These are phyloP conservation scores for Santalum album DNA, from an alignment of 164 flowering plant genomes.

Conservation along the genomic window DNA sequence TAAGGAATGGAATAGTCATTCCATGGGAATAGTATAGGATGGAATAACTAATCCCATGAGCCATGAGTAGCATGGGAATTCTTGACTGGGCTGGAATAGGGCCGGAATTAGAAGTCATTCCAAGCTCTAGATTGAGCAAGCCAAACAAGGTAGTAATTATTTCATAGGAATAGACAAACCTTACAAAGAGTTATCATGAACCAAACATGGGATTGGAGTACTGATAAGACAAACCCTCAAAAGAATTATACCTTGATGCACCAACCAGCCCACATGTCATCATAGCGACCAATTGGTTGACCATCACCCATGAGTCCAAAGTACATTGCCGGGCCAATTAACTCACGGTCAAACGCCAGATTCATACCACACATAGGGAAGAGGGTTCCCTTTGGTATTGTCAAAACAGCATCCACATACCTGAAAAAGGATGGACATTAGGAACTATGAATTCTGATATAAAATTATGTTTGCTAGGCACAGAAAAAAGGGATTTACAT, in stretches of 20 bases:
- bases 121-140: too few relatives aligned
- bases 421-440: background rate
- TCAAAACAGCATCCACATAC: slow-evolving; percentile 25
- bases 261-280: slow-evolving; percentile 24
- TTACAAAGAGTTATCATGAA: background rate
- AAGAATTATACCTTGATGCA: slow-evolving; percentile 14
- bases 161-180: background rate
- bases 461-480: background rate
- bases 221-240: background rate
- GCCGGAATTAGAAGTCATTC: too few relatives aligned
- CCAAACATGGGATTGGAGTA: background rate
- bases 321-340: slow-evolving; percentile 24
- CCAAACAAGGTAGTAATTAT: too few relatives aligned
- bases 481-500: too few relatives aligned
- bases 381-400: slow-evolving; percentile 17
- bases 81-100: too few relatives aligned
- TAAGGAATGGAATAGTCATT: too few relatives aligned
- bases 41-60: too few relatives aligned
- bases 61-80: too few relatives aligned
- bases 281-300: slow-evolving; percentile 20
- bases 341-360: slow-evolving; percentile 17
- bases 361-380: slow-evolving; percentile 24
- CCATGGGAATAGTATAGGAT: too few relatives aligned
- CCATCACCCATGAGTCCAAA: slow-evolving; percentile 20
- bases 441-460: background rate